Conservation (phyloP, 164 flowering plant species). For the Chimonanthus salicifolius region DNA sequence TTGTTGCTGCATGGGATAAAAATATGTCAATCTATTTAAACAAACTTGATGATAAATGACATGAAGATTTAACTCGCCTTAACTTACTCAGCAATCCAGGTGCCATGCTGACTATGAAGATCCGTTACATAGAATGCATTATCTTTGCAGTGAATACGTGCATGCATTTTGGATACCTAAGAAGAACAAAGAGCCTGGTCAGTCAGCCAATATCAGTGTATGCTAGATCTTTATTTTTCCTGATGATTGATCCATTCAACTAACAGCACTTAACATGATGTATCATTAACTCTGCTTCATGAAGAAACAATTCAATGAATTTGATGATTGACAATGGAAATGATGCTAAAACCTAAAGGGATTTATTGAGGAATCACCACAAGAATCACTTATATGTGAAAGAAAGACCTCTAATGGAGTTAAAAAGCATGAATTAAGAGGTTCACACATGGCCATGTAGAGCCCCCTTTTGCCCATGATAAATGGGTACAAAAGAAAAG, state of each 20-base stretch:
- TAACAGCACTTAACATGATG: not conserved
- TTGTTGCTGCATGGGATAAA: slow-evolving; percentile 51
- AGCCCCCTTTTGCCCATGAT: too few species aligned
- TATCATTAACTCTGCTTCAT: too few species aligned
- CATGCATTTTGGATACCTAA: slow-evolving; percentile 76
- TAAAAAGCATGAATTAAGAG: too few species aligned
- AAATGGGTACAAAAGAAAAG: too few species aligned
- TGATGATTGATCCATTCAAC: not conserved
- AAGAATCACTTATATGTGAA: too few species aligned
- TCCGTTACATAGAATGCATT: slow-evolving; percentile 80
- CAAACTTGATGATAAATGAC: not conserved
- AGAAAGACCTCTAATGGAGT: too few species aligned
- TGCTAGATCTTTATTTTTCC: not conserved
- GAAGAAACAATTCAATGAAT: too few species aligned
- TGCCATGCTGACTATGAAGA: slow-evolving; percentile 72
- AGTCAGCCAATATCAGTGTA: not conserved
- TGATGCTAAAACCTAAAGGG: too few species aligned
- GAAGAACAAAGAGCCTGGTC: slow-evolving; percentile 2
- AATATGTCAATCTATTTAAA: not conserved
- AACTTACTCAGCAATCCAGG: slow-evolving; percentile 80
- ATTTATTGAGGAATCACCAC: too few species aligned
- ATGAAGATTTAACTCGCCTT: not conserved
- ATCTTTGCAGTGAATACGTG: slow-evolving; percentile 58
- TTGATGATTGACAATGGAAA: too few species aligned
- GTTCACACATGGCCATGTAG: too few species aligned